These are phyloP conservation scores for Sporothrix euskadiensis DNA, from an alignment of 2,329 filamentous ascomycete genomes.

Conservation along the genomic window DNA sequence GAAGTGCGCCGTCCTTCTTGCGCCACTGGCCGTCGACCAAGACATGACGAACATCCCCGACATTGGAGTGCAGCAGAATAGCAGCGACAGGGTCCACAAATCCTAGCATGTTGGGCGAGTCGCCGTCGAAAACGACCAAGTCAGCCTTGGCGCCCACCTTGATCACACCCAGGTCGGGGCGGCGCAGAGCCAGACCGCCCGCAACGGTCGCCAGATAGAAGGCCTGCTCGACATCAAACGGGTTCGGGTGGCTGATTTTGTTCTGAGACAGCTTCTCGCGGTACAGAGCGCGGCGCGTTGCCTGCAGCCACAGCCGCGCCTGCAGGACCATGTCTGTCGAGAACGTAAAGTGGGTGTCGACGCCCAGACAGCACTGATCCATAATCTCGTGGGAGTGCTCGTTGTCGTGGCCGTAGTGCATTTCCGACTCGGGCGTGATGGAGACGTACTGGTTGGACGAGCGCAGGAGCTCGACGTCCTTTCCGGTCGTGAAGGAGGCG, in stretches of 20 bases:
- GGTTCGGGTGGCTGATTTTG: neutral
- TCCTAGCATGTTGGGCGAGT: conserved; percentile 6
- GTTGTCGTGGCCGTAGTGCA: conserved; percentile 14
- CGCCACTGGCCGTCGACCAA: neutral
- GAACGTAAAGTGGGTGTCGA: neutral
- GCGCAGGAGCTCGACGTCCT: conserved; percentile 3
- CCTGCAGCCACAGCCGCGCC: conserved; percentile 3
- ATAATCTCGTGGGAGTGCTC: neutral
- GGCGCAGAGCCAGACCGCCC: neutral
- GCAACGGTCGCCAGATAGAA: neutral
- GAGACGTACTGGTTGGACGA: conserved; percentile 15
- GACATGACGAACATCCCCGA: neutral
- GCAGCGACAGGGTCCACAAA: conserved; percentile 6
- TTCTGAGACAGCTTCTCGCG: neutral
- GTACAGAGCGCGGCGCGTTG: neutral
- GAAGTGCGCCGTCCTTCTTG: neutral
- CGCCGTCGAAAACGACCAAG: conserved; percentile 1
- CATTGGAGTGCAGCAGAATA: neutral
- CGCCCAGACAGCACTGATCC: neutral
- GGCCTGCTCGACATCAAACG: conserved; percentile 1
- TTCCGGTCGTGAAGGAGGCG: neutral
- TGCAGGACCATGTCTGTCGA: conserved; percentile 5
- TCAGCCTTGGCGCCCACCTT: neutral
- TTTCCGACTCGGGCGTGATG: conserved; percentile 12
- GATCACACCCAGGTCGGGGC: neutral